phyloP scores from a whole-genome alignment of 441 rosid species.

The Raphanus hybrid region DNA sequence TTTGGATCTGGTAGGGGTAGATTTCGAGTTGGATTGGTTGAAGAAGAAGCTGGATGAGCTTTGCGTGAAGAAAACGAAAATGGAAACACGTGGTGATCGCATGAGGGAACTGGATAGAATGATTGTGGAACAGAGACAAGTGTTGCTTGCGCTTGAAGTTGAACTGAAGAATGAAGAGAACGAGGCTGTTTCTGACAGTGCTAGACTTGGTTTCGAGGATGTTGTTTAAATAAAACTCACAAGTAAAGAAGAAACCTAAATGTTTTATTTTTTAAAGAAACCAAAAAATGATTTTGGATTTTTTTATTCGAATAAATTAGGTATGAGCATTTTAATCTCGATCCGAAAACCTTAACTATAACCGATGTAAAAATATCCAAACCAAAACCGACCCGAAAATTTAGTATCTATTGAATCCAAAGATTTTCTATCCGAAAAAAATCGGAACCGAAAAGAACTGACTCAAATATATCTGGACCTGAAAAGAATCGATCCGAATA shows the following conservation, averaged over 20 bases:
- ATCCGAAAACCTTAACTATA: no score
- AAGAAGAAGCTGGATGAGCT: constrained; percentile 39
- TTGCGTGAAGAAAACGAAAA: constrained; percentile 36
- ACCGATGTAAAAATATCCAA: no score
- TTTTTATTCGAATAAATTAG: no score
- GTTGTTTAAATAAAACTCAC: background rate
- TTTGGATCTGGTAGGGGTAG: constrained; percentile 37
- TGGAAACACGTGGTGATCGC: constrained; percentile 32
- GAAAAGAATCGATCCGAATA: no score
- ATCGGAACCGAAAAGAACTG: no score
- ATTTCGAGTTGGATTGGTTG: constrained; percentile 43
- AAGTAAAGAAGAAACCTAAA: constrained; percentile 3
- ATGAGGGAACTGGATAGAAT: constrained; percentile 36
- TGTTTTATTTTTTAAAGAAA: background rate
- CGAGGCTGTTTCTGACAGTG: constrained; percentile 36
- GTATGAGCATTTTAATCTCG: no score
- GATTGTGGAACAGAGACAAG: constrained; percentile 19
- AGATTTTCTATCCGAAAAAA: no score
- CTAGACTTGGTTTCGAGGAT: constrained; percentile 37
- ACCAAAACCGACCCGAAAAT: no score
- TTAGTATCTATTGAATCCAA: no score
- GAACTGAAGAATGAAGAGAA: constrained; percentile 39
- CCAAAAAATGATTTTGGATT: no score
- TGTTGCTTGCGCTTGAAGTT: constrained; percentile 35
- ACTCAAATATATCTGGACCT: no score